Evolutionary conservation across 257 asterid species (phyloP).

Genomic region (Pogostemon cablin): DNA sequence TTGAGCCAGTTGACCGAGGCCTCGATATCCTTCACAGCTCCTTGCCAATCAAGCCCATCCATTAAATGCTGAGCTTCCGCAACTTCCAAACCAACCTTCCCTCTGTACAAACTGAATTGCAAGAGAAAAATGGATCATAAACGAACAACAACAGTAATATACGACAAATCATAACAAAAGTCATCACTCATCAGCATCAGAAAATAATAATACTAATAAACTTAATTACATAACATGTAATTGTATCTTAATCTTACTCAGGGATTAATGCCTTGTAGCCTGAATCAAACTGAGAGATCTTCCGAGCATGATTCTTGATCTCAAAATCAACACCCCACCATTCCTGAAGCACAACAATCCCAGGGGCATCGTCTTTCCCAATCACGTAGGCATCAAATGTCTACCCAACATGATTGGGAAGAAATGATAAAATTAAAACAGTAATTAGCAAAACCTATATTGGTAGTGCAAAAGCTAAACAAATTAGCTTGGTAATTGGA

Average conservation of each 20-base stretch:
- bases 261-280: constrained; percentile 94
- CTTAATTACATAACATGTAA: neutral
- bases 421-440: neutral
- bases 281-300: constrained; percentile 71
- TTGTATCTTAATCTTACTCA: constrained; percentile 59
- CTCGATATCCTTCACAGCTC: constrained; percentile 90
- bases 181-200: neutral
- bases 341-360: constrained; percentile 93
- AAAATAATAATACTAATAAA: constrained; percentile 3
- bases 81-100: constrained; percentile 92
- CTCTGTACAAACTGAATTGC: constrained; percentile 75
- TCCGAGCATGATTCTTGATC: constrained; percentile 95
- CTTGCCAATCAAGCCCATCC: constrained; percentile 97
- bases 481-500: constrained; percentile 5
- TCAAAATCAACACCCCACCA: constrained; percentile 99
- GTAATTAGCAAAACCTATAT: neutral
- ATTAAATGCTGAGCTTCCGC: constrained; percentile 98
- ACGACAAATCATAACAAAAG: neutral
- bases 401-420: constrained; percentile 37
- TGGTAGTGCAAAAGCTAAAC: neutral
- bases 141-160: neutral
- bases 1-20: constrained; percentile 95
- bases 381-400: constrained; percentile 89
- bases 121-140: constrained; percentile 20
- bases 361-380: constrained; percentile 95